Evolutionary conservation across 768 basidiomycete species (phyloP), one percentile per base, ranked within the genome.

Genomic region (Podaxis sp.): DNA sequence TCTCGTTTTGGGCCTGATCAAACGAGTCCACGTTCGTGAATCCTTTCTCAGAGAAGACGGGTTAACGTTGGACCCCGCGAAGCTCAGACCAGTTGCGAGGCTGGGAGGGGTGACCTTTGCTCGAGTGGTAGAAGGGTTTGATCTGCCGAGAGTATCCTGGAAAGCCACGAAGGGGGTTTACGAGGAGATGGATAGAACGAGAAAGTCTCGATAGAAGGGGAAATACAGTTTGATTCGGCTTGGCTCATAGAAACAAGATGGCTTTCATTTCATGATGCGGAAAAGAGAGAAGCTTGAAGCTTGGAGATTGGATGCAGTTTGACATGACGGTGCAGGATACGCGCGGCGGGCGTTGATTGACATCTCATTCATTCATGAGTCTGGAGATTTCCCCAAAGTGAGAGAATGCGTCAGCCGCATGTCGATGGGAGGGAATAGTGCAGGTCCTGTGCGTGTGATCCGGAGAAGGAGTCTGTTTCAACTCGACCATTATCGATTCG

Each of bases 81-180:
- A 82, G 71, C 74, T 85, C 56, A 75, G 78, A 4, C 75, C 81
- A 4, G 72, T 86, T 51, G 78, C 79, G 13, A 77, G 89, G 47
- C 72, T 91, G 37, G 88, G 84, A 37, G 87, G 83, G 9, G 75
- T 73, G 36, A 76, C 75, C 51, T 90, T 87, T 70, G 79, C 79
- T 4, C 72, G 81, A 43, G 66, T 84, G 46, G 73, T 76, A 22
- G 74, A 83, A 56, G 77, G 78, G 24, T 84, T 82, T 68, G 77
- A 82, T 61, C 64, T 86, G 53, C 76, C 79, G 29, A 72, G 77
- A 29, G 65, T 74, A 25, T 72, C 71, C 33, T 81, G 76, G 81
- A 73, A 75, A 57, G 62, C 55, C 33, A 66, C 70, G 40, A 65
- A 63, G 24, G 70, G 71, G 19, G 59, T 61, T 43, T 76, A 76